These are phyloP conservation scores for Eucalyptus dawsonii DNA, from an alignment of 345 rosid species.

Conservation along the genomic window DNA sequence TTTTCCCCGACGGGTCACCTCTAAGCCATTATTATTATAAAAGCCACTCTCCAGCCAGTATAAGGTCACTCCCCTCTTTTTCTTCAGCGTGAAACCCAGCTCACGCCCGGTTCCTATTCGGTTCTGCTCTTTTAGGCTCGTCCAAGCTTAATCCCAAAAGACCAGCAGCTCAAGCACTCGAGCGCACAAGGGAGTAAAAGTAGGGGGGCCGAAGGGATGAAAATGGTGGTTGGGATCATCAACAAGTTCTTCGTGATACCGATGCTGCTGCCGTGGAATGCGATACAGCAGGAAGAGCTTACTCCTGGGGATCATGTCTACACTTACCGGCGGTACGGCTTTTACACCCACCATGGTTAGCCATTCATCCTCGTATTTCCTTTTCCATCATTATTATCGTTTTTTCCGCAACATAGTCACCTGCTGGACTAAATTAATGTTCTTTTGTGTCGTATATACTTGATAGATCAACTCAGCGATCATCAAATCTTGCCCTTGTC, in stretches of 20 bases:
- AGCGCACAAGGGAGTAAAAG: no score
- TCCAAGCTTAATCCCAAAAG: no score
- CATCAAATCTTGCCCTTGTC: not conserved
- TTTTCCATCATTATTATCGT: not conserved
- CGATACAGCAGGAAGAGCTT: not conserved
- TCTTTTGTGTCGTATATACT: not conserved
- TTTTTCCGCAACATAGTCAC: not conserved
- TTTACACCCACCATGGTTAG: not conserved
- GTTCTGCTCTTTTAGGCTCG: no score
- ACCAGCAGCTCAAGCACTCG: no score
- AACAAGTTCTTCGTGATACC: not conserved
- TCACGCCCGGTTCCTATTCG: no score
- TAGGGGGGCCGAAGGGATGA: no score
- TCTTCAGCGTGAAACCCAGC: no score
- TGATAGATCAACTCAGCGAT: not conserved
- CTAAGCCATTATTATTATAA: no score
- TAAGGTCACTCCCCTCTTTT: no score
- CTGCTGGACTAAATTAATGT: not conserved
- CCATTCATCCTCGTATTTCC: not conserved
- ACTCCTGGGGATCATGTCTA: not conserved
- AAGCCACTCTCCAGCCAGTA: no score
- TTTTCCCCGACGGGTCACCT: no score
- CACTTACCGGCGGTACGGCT: not conserved
- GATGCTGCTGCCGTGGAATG: fast-evolving
- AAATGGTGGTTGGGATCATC: no score